Percentiles rank a stretch among this genome's conserved stretches.
These are phyloP conservation scores for Dothistroma septosporum DNA, from an alignment of 2,329 filamentous ascomycete genomes.

Conservation along the genomic window DNA sequence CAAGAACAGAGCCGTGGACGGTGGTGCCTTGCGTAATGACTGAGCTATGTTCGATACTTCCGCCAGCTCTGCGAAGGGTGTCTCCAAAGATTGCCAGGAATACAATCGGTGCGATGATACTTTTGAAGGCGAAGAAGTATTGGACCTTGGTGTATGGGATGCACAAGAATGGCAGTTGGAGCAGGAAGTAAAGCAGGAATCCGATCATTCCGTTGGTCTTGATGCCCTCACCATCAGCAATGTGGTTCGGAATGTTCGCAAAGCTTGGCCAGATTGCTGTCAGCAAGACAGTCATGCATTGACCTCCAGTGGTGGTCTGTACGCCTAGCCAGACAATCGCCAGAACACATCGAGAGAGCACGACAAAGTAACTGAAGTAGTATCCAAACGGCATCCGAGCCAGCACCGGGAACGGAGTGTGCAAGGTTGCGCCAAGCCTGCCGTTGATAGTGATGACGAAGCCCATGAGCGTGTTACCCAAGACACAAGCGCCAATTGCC, in stretches of 20 bases:
- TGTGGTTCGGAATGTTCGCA: conserved; percentile 48
- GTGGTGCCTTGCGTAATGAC: conserved; percentile 30
- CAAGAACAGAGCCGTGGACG: conserved; percentile 28
- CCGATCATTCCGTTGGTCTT: conserved; percentile 53
- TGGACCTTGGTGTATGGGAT: conserved; percentile 47
- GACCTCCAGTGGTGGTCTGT: conserved; percentile 28
- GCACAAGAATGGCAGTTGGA: conserved; percentile 52
- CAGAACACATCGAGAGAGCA: conserved; percentile 30
- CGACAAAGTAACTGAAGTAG: conserved; percentile 43
- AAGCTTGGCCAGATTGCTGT: conserved; percentile 56
- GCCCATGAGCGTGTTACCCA: conserved; percentile 28
- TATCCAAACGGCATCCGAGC: conserved; percentile 54
- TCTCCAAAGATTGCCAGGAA: conserved; percentile 31
- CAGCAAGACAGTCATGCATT: conserved; percentile 26
- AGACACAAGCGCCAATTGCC: conserved; percentile 40
- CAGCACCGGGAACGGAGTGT: conserved; percentile 54
- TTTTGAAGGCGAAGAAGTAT: conserved; percentile 40
- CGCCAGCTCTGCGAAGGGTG: conserved; percentile 30
- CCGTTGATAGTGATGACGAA: conserved; percentile 47
- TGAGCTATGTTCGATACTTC: conserved; percentile 29
- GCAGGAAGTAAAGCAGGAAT: conserved; percentile 54
- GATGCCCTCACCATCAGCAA: conserved; percentile 50
- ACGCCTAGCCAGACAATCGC: conserved; percentile 34
- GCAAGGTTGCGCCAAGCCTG: conserved; percentile 52
- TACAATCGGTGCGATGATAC: conserved; percentile 31